Conservation (phyloP, 208 protist species). For the Strigomonas galati region DNA sequence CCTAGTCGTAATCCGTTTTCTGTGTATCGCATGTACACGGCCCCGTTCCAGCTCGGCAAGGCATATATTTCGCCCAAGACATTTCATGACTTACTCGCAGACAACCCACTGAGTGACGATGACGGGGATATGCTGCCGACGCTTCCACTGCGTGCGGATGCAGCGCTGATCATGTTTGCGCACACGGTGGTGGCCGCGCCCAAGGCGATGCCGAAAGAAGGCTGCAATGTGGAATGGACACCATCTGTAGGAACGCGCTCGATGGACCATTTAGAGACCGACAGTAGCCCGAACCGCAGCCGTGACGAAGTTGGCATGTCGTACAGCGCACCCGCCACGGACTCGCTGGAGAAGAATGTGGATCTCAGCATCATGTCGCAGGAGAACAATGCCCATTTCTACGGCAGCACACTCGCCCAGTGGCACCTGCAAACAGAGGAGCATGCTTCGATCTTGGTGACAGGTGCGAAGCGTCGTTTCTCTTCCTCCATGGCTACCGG, state of each 20-base stretch:
- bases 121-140: neutral
- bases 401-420: neutral
- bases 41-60: neutral
- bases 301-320: neutral
- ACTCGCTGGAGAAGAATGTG: neutral
- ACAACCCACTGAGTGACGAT: neutral
- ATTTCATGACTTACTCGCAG: neutral
- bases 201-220: neutral
- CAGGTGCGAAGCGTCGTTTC: neutral
- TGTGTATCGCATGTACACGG: slow-evolving; percentile 23
- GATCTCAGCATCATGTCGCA: neutral
- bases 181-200: slow-evolving; percentile 22
- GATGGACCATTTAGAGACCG: neutral
- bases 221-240: neutral
- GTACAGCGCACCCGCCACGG: neutral
- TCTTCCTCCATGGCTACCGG: neutral
- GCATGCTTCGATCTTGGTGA: neutral
- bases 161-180: slow-evolving; percentile 27
- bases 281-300: neutral
- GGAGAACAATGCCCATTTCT: neutral
- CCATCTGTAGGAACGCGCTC: neutral
- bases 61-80: neutral
- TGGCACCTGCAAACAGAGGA: neutral
- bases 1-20: slow-evolving; percentile 69
- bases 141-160: slow-evolving; percentile 28